Percentiles rank a stretch among this genome's conserved stretches.
Conservation (phyloP, 169 alveolate species). For the Toxoplasma gondii region DNA sequence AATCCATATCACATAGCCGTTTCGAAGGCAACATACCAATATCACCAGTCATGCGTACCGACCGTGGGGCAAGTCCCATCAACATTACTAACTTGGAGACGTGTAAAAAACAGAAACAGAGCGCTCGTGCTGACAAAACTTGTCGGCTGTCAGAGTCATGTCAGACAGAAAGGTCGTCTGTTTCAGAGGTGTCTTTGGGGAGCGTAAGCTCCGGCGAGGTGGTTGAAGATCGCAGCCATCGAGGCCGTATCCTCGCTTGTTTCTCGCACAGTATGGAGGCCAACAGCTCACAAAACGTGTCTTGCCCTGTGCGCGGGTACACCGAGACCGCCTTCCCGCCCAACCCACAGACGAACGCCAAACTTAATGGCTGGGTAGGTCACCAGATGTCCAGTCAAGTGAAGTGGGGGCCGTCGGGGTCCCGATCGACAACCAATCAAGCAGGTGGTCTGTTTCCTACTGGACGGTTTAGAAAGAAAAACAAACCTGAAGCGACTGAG, state of each 20-base stretch:
- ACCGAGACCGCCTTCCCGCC: neutral
- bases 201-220: conserved; percentile 27
- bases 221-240: neutral
- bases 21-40: neutral
- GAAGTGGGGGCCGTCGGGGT: no score
- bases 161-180: neutral
- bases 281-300: no score
- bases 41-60: neutral
- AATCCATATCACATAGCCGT: neutral
- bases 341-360: neutral
- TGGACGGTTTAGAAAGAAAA: no score
- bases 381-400: no score
- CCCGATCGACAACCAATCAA: no score
- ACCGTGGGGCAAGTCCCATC: neutral
- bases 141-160: neutral
- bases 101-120: neutral
- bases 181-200: neutral
- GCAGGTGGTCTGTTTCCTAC: no score
- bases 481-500: no score
- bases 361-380: no score
- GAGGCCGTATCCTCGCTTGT: neutral
- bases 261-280: neutral
- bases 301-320: no score
- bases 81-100: neutral
- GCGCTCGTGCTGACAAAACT: neutral